Conservation (phyloP, 768 basidiomycete genomes). For the Tylopilus rubrobrunneus region DNA sequence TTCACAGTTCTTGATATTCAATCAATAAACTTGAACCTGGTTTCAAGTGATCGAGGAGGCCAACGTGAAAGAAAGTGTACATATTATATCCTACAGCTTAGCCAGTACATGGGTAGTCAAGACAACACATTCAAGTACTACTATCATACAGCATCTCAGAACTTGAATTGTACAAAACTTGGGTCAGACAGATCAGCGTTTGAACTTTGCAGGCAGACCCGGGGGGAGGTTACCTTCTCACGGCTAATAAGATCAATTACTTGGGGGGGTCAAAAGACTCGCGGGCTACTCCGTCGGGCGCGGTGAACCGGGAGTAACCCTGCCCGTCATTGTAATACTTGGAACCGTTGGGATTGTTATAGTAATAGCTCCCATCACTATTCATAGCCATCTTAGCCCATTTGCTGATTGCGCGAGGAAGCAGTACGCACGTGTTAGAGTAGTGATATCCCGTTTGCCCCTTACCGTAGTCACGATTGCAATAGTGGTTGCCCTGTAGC, state of each 20-base stretch:
- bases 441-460: slow-evolving; percentile 54
- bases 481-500: slow-evolving; percentile 58
- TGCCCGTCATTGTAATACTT: slow-evolving; percentile 53
- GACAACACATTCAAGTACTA: too few species aligned
- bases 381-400: background rate
- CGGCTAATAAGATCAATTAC: background rate
- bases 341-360: slow-evolving; percentile 55
- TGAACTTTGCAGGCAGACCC: background rate
- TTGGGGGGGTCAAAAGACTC: slow-evolving; percentile 25
- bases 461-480: slow-evolving; percentile 44
- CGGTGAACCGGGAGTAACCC: slow-evolving; percentile 50
- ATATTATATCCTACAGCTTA: background rate
- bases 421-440: slow-evolving; percentile 46
- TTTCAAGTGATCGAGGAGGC: too few species aligned
- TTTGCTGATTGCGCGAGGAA: background rate
- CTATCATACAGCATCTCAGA: too few species aligned
- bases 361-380: slow-evolving; percentile 60
- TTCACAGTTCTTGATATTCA: too few species aligned
- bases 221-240: background rate
- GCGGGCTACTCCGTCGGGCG: slow-evolving; percentile 35
- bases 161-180: background rate
- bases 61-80: too few species aligned
- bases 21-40: too few species aligned
- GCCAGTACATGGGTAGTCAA: too few species aligned
- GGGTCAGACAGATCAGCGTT: background rate